Base-by-base conservation (phyloP, 345 rosid genomes). In the Bretschneidera sinensis region DNA sequence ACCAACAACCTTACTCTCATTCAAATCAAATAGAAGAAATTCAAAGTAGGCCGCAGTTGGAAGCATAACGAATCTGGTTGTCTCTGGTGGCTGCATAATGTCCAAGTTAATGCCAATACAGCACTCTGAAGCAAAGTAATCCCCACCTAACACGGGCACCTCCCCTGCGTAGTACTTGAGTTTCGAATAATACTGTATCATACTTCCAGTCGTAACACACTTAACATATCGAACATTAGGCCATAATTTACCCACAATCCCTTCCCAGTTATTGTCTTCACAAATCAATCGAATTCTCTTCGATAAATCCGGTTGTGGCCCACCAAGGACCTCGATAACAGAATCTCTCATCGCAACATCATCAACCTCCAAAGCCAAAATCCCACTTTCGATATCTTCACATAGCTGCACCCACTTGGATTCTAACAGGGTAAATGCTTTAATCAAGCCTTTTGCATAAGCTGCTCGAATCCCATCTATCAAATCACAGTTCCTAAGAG, bases 121-220 rank as follows among this genome's bases (percentile, higher is more conserved):
- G 45, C 86, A 79, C 62, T 79, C 84, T 21, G 86, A 82, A 19
- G 86, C 62, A 58, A 76, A 72, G 60, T 76, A 82, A 67, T 77
- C 78, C 55, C 82, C 86, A 55, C 81, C 81, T 45, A 79, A 51
- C 48, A 79, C 22, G 18, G 74, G 70, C 13, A 77, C 67, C 23
- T 75, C 74, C 14, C 82, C 80, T 34, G 82, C 80, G 57, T 65
- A 73, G 55, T 25, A 22, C 70, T 77, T n/a, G n/a, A 24, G 79
- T 80, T 69, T 79, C 0, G 66, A 39, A 66, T 72, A 72, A 66
- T 77, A 75, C 49, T 77, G 84, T 70, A 60, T 75, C 85, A 77
- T 83, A 53, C 72, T 83, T 50, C 85, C 87, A 0, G 83, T 75
- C 0, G 81, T 62, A 48, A 79, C 68, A 61, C 82, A 73, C 76